A percentile compares a stretch with the other conserved stretches of the same genome.
These are phyloP conservation scores for Coelastrella sp. DNA, from an alignment of 139 green algal genomes.

Conservation along the genomic window DNA sequence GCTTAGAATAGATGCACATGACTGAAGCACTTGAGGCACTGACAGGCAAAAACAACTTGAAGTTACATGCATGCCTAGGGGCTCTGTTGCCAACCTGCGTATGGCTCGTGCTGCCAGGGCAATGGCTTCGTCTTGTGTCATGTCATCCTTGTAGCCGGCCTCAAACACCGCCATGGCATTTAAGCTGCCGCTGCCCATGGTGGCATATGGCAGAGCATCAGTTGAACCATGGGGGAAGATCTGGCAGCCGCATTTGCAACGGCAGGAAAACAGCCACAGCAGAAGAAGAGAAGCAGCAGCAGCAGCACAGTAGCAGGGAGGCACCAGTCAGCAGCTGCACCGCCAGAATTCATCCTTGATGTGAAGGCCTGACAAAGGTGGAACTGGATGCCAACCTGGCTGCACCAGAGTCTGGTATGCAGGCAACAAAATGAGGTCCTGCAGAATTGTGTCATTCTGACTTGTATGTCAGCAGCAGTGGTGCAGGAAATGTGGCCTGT, in stretches of 20 bases:
- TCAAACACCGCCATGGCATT: conserved; percentile 99
- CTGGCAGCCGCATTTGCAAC: conserved; percentile 42
- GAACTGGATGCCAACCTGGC: too few relatives aligned
- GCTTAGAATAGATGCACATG: not conserved
- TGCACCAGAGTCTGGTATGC: too few relatives aligned
- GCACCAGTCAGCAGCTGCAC: not conserved
- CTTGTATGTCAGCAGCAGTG: not conserved
- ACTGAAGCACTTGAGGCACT: too few relatives aligned
- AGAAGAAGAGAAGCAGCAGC: not conserved
- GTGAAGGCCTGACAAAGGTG: not conserved
- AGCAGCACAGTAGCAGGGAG: not conserved
- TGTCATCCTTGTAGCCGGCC: conserved; percentile 94
- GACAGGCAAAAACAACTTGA: too few relatives aligned
- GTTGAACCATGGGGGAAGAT: conserved; percentile 99
- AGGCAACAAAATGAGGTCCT: too few relatives aligned
- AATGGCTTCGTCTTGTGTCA: conserved; percentile 90
- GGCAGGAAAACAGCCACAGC: too few relatives aligned
- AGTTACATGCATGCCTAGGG: too few relatives aligned
- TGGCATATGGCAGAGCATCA: conserved; percentile 94
- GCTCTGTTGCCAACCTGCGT: conserved; percentile 34
- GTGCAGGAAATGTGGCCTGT: not conserved
- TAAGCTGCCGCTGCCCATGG: conserved; percentile 96
- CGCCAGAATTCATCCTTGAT: not conserved
- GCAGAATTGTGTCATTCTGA: too few relatives aligned
- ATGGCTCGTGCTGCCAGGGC: conserved; percentile 85